Conservation (phyloP, 2,329 filamentous ascomycete species). For the Fusarium dlaminii region DNA sequence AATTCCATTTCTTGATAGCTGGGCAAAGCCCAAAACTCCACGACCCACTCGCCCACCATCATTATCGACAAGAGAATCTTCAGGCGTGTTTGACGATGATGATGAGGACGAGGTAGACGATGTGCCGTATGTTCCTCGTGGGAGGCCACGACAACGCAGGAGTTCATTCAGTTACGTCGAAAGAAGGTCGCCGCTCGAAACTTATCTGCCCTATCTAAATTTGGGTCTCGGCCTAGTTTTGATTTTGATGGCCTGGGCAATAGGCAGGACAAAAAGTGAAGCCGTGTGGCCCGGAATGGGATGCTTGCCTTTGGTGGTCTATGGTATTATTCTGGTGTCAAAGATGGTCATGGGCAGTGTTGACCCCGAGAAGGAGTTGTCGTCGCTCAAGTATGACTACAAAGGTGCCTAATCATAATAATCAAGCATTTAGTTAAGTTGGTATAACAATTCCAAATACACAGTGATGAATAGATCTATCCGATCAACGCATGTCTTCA, state of each 20-base stretch:
- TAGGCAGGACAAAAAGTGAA: constrained; percentile 46
- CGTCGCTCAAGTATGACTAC: constrained; percentile 69
- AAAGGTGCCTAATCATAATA: constrained; percentile 66
- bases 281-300: constrained; percentile 56
- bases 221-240: constrained; percentile 64
- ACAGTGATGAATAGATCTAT: constrained; percentile 16
- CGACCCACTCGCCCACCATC: constrained; percentile 39
- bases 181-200: constrained; percentile 60
- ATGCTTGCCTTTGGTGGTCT: constrained; percentile 66
- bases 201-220: constrained; percentile 70
- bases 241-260: constrained; percentile 54
- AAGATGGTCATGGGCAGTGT: constrained; percentile 74
- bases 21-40: constrained; percentile 46
- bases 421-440: not conserved
- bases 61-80: constrained; percentile 26
- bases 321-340: constrained; percentile 67
- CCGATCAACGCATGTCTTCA: not conserved
- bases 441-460: not conserved
- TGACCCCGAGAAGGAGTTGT: constrained; percentile 73
- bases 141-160: constrained; percentile 28
- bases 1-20: constrained; percentile 59
- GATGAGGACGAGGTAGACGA: constrained; percentile 34
- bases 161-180: constrained; percentile 36
- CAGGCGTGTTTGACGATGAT: constrained; percentile 18
- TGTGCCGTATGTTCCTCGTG: constrained; percentile 11